Evolutionary conservation across 805 yeast species (phyloP), one percentile per base, ranked within the genome.

Genomic region (Candida golubevii): DNA sequence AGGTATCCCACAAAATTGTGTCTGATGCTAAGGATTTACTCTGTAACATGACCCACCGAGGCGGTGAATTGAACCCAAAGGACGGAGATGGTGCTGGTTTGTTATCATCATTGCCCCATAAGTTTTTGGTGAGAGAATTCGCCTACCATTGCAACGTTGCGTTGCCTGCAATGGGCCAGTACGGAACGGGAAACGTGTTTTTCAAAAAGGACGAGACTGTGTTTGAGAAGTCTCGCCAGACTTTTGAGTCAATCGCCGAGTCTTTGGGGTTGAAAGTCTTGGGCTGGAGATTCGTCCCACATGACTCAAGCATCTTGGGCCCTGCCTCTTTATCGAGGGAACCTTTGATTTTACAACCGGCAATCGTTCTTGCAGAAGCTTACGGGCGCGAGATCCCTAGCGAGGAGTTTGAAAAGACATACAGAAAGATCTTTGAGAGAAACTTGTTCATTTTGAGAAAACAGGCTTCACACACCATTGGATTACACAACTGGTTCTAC

Each of bases 41-140:
- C 44, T 90, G 98, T 72, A 91, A 93, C 71, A 93, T 91, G 99
- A 87, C 97, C 49, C 99, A 91, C 67, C 82, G 99, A 71, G 99
- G 99, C 62, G 98, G 98, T 34, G 97, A 90, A 48, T 95, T 96
- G 47, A 96, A 90, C 61, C 95, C 97, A 18, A 81, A 89, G 58
- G 97, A 91, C 64, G 99, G 99, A 67, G 99, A 91, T 63, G 99
- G 99, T 68, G 99, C 99, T 26, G 99, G 99, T 66, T 88, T 91
- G 49, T 80, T 91, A 79, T 80, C 93, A 40, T 85, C 96, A 28
- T 81, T 91, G 50, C 97, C 97, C 31, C 97, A 90, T 69, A 82
- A 79, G 53, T 88, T 93, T 65, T 80, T 91, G 75, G 67, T 68
- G 47, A 80, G 91, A 64, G 98, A 91, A 70, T 90, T 90, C 63